Evolutionary conservation across 129 eudicot species (phyloP).

Genomic region (Tagetes patula): DNA sequence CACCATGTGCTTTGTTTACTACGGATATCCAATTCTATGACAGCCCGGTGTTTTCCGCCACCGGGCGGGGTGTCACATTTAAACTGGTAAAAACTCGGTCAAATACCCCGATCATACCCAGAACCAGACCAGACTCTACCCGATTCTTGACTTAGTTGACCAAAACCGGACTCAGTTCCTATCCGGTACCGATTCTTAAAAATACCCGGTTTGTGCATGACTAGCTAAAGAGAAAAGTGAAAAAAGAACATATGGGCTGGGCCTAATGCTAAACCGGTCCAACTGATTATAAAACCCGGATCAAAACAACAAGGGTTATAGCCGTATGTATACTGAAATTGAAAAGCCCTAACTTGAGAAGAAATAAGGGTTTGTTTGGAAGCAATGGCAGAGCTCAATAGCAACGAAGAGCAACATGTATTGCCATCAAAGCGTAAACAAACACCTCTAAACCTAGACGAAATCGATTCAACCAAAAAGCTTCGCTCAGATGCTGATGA

Average conservation of each 20-base stretch:
- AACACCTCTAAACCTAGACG: constrained; percentile 2
- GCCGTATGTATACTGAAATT: not conserved
- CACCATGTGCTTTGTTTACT: too few relatives aligned
- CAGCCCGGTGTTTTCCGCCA: too few relatives aligned
- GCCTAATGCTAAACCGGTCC: not conserved
- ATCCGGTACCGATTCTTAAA: too few relatives aligned
- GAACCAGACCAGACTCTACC: too few relatives aligned
- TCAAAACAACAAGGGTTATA: not conserved
- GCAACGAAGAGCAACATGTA: constrained; percentile 38
- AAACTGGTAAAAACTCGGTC: too few relatives aligned
- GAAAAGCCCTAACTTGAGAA: constrained; percentile 32
- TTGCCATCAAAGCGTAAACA: constrained; percentile 51
- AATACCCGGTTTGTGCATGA: too few relatives aligned
- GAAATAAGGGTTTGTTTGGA: constrained; percentile 5
- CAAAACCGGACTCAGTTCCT: too few relatives aligned
- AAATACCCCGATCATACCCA: too few relatives aligned
- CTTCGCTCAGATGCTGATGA: constrained; percentile 33
- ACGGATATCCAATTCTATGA: too few relatives aligned
- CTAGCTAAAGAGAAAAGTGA: too few relatives aligned
- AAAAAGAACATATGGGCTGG: not conserved
- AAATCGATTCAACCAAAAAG: constrained; percentile 38
- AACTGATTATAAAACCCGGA: not conserved
- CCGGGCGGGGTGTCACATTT: too few relatives aligned
- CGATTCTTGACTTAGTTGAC: too few relatives aligned
- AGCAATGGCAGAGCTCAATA: constrained; percentile 54